Evolutionary conservation across 257 asterid genomes (phyloP).

Genomic region (Paulownia fortunei): DNA sequence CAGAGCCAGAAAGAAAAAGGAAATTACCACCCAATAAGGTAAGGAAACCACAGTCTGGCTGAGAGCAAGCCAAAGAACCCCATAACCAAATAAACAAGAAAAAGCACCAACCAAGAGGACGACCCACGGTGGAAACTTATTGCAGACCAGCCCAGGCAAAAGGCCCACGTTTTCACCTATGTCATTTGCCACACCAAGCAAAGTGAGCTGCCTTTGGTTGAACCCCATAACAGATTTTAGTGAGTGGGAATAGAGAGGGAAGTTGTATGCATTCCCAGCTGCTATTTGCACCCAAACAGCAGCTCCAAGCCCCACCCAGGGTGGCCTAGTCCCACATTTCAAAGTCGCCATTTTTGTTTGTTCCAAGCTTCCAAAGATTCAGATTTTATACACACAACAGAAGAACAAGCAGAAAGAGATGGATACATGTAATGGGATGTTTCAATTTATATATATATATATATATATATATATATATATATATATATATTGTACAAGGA

Average conservation of each 20-base stretch:
- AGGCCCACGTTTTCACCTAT: constrained; percentile 78
- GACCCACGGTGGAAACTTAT: constrained; percentile 71
- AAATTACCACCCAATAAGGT: constrained; percentile 68
- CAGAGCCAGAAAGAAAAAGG: neutral
- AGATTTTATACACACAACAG: neutral
- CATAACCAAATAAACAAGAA: constrained; percentile 70
- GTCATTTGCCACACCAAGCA: constrained; percentile 79
- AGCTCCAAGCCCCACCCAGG: constrained; percentile 85
- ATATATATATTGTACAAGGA: no score
- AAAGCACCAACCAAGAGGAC: constrained; percentile 61
- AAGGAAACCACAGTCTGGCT: constrained; percentile 39
- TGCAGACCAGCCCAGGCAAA: constrained; percentile 60
- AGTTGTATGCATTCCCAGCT: constrained; percentile 68
- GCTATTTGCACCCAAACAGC: constrained; percentile 78
- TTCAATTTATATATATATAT: neutral
- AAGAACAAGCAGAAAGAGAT: neutral
- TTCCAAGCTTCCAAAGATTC: constrained; percentile 5
- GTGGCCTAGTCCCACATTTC: constrained; percentile 71
- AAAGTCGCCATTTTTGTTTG: constrained; percentile 41
- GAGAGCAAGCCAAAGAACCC: constrained; percentile 72
- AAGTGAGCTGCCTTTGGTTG: constrained; percentile 65
- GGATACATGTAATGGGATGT: neutral
- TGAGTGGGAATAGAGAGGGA: constrained; percentile 76
- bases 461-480: no score
- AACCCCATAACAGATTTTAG: constrained; percentile 69